phyloP scores from a whole-genome alignment of 306 rosid genomes.

The Morella rubra region DNA sequence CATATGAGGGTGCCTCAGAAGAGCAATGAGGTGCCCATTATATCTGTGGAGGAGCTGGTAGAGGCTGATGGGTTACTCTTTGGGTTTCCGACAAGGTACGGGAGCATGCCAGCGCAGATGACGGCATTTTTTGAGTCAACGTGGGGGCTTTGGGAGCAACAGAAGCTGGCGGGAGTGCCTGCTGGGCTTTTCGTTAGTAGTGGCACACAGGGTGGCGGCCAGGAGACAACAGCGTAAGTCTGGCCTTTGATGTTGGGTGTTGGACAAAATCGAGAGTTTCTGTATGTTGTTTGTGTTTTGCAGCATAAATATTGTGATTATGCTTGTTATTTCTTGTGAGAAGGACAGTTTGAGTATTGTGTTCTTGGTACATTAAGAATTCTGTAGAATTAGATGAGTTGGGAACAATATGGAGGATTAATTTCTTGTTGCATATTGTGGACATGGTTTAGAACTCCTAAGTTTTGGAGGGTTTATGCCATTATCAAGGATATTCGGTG shows the following conservation, averaged over 20 bases:
- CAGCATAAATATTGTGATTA: not conserved
- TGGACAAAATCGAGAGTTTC: not conserved
- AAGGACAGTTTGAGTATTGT: not conserved
- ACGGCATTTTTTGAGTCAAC: constrained; percentile 68
- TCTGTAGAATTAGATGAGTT: not conserved
- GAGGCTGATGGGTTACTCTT: constrained; percentile 78
- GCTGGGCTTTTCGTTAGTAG: constrained; percentile 79
- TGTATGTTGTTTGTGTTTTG: not conserved
- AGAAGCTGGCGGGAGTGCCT: constrained; percentile 71
- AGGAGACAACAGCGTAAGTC: constrained; percentile 80
- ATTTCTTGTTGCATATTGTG: no score
- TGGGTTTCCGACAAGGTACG: constrained; percentile 79
- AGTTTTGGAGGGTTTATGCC: no score
- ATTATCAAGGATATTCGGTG: not conserved
- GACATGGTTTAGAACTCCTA: no score
- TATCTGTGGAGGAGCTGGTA: constrained; percentile 52
- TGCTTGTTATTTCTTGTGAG: not conserved
- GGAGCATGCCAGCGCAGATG: constrained; percentile 79
- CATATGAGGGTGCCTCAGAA: constrained; percentile 67
- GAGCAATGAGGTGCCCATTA: constrained; percentile 44
- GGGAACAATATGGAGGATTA: not conserved
- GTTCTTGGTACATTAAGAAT: not conserved
- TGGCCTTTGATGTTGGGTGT: not conserved
- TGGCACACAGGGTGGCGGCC: constrained; percentile 90
- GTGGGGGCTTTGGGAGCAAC: constrained; percentile 55